These are phyloP conservation scores for Verticillium alfalfae DNA, from an alignment of 2,329 filamentous ascomycete genomes.

Conservation along the genomic window DNA sequence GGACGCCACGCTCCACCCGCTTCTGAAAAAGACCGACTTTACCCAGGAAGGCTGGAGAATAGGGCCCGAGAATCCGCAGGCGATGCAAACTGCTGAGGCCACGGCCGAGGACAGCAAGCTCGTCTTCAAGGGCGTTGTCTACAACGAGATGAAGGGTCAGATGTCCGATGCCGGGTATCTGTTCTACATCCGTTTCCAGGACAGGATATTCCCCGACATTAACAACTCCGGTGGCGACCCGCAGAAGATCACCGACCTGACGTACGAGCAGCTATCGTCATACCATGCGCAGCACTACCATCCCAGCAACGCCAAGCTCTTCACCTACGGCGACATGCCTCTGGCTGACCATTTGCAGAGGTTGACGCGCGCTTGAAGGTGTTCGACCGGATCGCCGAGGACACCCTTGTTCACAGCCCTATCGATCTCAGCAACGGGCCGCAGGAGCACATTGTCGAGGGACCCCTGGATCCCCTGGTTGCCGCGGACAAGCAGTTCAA, in stretches of 20 bases:
- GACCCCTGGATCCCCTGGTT: conserved; percentile 81
- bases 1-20: conserved; percentile 84
- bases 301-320: conserved; percentile 91
- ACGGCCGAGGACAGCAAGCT: conserved; percentile 58
- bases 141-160: conserved; percentile 99
- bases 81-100: conserved; percentile 36
- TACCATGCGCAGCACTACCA: conserved; percentile 95
- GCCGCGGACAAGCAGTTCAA: conserved; percentile 86
- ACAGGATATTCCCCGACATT: conserved; percentile 88
- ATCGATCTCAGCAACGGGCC: conserved; percentile 65
- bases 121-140: conserved; percentile 96
- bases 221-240: conserved; percentile 97
- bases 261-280: conserved; percentile 78
- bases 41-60: conserved; percentile 96
- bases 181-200: conserved; percentile 92
- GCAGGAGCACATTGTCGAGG: conserved; percentile 63
- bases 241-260: conserved; percentile 91
- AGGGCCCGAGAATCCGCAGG: conserved; percentile 79
- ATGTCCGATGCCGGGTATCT: conserved; percentile 97
- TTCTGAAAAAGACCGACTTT: conserved; percentile 88
- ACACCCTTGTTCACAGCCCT: conserved; percentile 70
- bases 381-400: conserved; percentile 66
- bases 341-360: conserved; percentile 75
- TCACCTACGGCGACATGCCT: conserved; percentile 93
- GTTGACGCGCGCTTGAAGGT: conserved; percentile 67